Evolutionary conservation across 768 basidiomycete species (phyloP).

Genomic region (Trametes cubensis): DNA sequence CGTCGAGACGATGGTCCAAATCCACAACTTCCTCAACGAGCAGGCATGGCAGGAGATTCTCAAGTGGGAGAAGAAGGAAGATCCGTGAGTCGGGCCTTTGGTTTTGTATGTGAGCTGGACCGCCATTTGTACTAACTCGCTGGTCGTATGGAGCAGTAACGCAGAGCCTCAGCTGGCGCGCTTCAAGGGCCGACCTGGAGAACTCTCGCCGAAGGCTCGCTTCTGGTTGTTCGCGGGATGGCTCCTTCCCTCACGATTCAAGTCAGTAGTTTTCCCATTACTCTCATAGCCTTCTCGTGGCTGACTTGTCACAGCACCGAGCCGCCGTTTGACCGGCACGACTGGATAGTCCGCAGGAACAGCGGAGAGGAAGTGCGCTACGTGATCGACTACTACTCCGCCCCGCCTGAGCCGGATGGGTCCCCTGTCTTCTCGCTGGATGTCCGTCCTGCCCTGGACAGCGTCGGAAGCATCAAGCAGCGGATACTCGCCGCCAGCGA

Average conservation of each 20-base stretch:
- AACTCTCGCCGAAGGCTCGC: slow-evolving; percentile 92
- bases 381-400: slow-evolving; percentile 98
- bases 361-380: slow-evolving; percentile 85
- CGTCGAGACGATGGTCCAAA: slow-evolving; percentile 95
- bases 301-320: slow-evolving; percentile 58
- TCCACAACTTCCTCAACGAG: slow-evolving; percentile 98
- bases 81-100: slow-evolving; percentile 50
- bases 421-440: slow-evolving; percentile 95
- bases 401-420: slow-evolving; percentile 85
- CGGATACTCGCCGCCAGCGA: slow-evolving; percentile 71
- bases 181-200: slow-evolving; percentile 89
- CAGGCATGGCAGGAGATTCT: slow-evolving; percentile 94
- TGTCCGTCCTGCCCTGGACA: slow-evolving; percentile 93
- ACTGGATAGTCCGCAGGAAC: slow-evolving; percentile 91
- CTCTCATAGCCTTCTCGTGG: background rate
- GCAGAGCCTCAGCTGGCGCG: slow-evolving; percentile 75
- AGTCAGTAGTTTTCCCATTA: slow-evolving; percentile 50
- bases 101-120: background rate
- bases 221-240: slow-evolving; percentile 86
- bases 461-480: slow-evolving; percentile 66
- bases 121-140: background rate
- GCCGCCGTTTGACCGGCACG: slow-evolving; percentile 93
- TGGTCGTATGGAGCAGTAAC: slow-evolving; percentile 44
- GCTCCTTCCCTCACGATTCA: slow-evolving; percentile 88
- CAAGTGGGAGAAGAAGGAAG: slow-evolving; percentile 81